Base-by-base conservation (phyloP, 2,329 filamentous ascomycete genomes). In the Xylariaceae sp. region DNA sequence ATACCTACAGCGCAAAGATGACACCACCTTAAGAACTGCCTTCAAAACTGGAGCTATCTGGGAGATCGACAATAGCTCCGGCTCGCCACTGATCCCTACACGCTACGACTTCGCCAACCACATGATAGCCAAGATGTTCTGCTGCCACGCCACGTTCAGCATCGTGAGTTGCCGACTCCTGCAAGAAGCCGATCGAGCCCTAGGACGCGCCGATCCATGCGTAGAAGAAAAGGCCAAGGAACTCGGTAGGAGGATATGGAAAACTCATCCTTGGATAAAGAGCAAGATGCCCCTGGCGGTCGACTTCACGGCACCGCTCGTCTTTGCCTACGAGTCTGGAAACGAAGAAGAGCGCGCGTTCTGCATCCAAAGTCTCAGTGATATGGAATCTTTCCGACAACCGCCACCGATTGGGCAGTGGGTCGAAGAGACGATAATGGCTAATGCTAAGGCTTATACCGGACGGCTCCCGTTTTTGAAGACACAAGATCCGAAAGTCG, bases 301-400 rank as follows among this genome's bases (percentile, higher is more conserved):
- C 19, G 62, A 62, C 42, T 63, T 56, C 44, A 62, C 61, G 10
- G 61, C 47, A 3, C 50, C 54, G 7, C 48, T 62, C 4, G 58
- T 53, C 11, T 62, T 62, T 42, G 59, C 62, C 22, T 64, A 60
- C 48, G 61, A 63, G 49, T 53, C 60, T 1, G 62, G 56, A n/a
- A 55, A 56, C 27, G 42, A 56, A 22, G 51, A 58, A 22, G 60
- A 62, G 49, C 52, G 56, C 18, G 42, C 50, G 12, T 64, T 57
- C 45, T 60, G 59, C 32, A 51, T 53, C 14, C 47, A 44, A 45
- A 45, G 56, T 45, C 48, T 64, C 4, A 53, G 45, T 12, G 56
- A 58, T 12, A 60, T 62, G 57, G 60, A 62, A 44, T 58, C 56
- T 39, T 63, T 55, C 30, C 57, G 58, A 19, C 56, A 58, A 27